Conservation (phyloP, 2,329 filamentous ascomycete species). For the Cladosporium sp. region DNA sequence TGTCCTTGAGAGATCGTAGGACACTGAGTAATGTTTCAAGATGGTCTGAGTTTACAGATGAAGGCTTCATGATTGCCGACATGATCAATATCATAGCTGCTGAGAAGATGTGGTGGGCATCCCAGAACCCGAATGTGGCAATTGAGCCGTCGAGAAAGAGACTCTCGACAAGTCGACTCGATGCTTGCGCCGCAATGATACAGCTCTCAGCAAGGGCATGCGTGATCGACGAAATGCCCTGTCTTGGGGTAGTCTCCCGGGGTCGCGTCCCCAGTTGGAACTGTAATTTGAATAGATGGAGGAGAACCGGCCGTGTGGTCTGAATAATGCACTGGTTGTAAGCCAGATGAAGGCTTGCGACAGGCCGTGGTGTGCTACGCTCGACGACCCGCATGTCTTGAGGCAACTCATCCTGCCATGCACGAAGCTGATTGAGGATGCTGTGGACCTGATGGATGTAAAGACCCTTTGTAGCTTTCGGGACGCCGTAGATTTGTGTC, state of each 20-base stretch:
- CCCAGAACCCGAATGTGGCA: conserved; percentile 46
- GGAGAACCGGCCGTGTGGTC: conserved; percentile 32
- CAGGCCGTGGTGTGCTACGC: conserved; percentile 24
- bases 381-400: conserved; percentile 30
- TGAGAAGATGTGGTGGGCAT: conserved; percentile 47
- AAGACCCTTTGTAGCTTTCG: conserved; percentile 19
- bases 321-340: conserved; percentile 36
- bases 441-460: conserved; percentile 37
- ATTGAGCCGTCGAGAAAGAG: conserved; percentile 47
- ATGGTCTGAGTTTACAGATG: conserved; percentile 33
- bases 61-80: conserved; percentile 35
- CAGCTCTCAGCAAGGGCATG: conserved; percentile 37
- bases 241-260: neutral
- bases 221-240: conserved; percentile 27
- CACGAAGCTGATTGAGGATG: conserved; percentile 34
- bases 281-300: conserved; percentile 29
- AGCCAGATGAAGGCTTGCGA: conserved; percentile 35
- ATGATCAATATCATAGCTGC: conserved; percentile 43
- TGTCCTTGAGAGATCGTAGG: conserved; percentile 36
- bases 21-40: conserved; percentile 40
- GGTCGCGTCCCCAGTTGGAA: neutral
- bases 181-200: conserved; percentile 43
- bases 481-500: conserved; percentile 23
- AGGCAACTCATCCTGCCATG: conserved; percentile 36
- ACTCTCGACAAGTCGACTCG: conserved; percentile 40